Evolutionary conservation across 306 rosid genomes (phyloP).

Genomic region (Castanea sativa): DNA sequence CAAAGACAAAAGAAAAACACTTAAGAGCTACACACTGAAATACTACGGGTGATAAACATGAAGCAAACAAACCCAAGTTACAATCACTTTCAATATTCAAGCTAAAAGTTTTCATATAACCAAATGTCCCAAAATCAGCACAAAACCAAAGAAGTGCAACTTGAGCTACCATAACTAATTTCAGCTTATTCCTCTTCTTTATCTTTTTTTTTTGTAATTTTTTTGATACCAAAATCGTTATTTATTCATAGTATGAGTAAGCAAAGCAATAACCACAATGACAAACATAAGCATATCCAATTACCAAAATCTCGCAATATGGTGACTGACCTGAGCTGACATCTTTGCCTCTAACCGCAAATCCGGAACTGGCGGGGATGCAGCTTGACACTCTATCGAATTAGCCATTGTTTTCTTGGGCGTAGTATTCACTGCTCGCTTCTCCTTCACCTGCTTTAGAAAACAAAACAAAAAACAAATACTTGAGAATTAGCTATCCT

Average conservation of each 20-base stretch:
- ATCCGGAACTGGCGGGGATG: constrained; percentile 40
- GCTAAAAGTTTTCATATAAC: background rate
- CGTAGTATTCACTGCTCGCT: constrained; percentile 33
- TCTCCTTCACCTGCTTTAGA: constrained; percentile 12
- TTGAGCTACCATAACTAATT: background rate
- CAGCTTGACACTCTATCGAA: constrained; percentile 22
- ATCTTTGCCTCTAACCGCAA: constrained; percentile 64
- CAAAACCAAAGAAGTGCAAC: background rate
- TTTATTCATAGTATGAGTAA: background rate
- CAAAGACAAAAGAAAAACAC: constrained; percentile 2
- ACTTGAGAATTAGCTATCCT: background rate
- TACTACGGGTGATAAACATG: background rate
- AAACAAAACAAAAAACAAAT: background rate
- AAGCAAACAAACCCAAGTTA: constrained; percentile 1
- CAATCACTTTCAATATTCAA: constrained; percentile 5
- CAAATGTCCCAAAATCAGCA: background rate
- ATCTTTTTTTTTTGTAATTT: too few relatives aligned
- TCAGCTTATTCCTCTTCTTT: background rate
- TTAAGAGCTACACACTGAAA: constrained; percentile 5
- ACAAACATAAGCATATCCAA: background rate
- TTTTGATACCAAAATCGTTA: background rate
- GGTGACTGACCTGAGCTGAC: constrained; percentile 56
- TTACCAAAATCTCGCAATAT: background rate
- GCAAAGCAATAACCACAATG: background rate
- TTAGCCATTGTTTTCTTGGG: constrained; percentile 47